Evolutionary conservation across 352 stramenopile species (phyloP).

Genomic region (Phytophthora ramorum): DNA sequence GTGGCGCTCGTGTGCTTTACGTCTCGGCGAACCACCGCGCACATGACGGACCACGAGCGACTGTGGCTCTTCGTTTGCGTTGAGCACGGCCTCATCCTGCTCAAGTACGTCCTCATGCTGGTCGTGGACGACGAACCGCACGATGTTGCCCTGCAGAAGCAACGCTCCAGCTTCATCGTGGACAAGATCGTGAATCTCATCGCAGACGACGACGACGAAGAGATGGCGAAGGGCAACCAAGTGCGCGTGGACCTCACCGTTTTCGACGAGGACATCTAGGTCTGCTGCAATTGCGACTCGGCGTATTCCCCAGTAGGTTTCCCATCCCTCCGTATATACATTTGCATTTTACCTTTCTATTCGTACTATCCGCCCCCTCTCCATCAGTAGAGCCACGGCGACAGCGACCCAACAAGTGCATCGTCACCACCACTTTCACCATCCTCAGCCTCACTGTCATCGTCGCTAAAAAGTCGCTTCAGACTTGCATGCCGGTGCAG

Average conservation of each 20-base stretch:
- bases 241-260: conserved; percentile 82
- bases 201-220: conserved; percentile 72
- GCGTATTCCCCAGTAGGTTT: background rate
- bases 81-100: conserved; percentile 66
- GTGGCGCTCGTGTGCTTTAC: conserved; percentile 94
- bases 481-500: conserved; percentile 49
- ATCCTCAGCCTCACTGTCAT: conserved; percentile 7
- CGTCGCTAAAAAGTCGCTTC: conserved; percentile 16
- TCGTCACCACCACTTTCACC: conserved; percentile 10
- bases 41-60: conserved; percentile 51
- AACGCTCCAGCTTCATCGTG: conserved; percentile 72
- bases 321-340: conserved; percentile 15
- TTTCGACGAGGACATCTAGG: conserved; percentile 74
- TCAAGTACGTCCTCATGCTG: conserved; percentile 77
- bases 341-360: conserved; percentile 37
- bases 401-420: conserved; percentile 55
- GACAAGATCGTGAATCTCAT: conserved; percentile 82
- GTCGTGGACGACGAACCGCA: conserved; percentile 77
- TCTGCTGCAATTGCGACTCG: background rate
- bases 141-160: conserved; percentile 73
- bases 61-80: conserved; percentile 73
- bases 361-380: conserved; percentile 9
- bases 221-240: conserved; percentile 78
- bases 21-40: conserved; percentile 63
- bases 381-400: conserved; percentile 64